phyloP scores from a whole-genome alignment of 176 grass and related monocot species.

The Ananas comosus region DNA sequence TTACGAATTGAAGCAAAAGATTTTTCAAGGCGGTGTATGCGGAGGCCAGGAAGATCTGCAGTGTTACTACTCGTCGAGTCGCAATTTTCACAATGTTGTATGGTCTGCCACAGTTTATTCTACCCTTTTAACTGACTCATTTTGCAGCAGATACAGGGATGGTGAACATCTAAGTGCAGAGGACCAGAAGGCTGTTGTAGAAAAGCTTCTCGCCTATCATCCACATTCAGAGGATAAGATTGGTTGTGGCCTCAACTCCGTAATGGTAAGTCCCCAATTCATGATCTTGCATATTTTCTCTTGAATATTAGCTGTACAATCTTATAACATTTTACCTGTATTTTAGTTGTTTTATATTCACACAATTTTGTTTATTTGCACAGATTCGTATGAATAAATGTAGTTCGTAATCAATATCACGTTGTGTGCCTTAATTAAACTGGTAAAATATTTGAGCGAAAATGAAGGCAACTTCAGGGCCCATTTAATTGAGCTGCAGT shows the following conservation, averaged over 20 bases:
- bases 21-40: too few relatives aligned
- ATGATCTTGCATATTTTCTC: neutral
- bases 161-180: constrained; percentile 35
- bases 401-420: neutral
- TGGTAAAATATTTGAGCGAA: neutral
- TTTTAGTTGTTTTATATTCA: neutral
- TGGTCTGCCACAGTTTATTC: constrained; percentile 7
- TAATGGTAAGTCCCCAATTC: constrained; percentile 52
- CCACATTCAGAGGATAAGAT: constrained; percentile 66
- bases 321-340: neutral
- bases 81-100: neutral
- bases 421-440: neutral
- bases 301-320: constrained; percentile 6
- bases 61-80: neutral
- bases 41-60: neutral
- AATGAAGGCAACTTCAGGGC: neutral
- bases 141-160: constrained; percentile 51
- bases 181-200: constrained; percentile 46
- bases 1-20: too few relatives aligned
- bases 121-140: neutral
- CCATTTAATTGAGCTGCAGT: constrained; percentile 1
- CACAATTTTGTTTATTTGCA: neutral
- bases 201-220: constrained; percentile 78
- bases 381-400: neutral
- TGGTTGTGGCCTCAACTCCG: constrained; percentile 71